These are phyloP conservation scores for Colletotrichum filicis DNA, from an alignment of 2,329 filamentous ascomycete genomes.

Conservation along the genomic window DNA sequence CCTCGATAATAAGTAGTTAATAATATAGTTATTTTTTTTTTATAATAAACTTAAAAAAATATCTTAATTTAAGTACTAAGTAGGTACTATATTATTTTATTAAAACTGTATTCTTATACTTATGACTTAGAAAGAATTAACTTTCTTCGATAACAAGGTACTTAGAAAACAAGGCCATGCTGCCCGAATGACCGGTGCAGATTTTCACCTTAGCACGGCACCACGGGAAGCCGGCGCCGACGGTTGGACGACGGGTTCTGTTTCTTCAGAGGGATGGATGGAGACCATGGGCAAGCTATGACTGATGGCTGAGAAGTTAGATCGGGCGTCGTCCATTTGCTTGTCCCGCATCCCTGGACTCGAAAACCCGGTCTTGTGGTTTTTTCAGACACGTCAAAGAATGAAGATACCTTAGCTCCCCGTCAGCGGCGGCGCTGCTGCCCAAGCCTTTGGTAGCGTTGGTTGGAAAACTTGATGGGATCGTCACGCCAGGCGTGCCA, in stretches of 20 bases:
- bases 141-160: too few relatives aligned
- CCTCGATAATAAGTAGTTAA: too few relatives aligned
- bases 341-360: neutral
- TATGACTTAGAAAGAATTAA: too few relatives aligned
- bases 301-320: neutral
- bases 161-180: neutral
- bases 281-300: too few relatives aligned
- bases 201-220: neutral
- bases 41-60: too few relatives aligned
- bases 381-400: constrained; percentile 9
- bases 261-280: neutral
- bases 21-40: too few relatives aligned
- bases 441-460: constrained; percentile 17
- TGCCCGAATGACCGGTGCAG: neutral
- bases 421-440: constrained; percentile 28
- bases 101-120: too few relatives aligned
- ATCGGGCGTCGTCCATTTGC: neutral
- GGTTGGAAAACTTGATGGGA: neutral
- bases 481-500: neutral
- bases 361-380: neutral
- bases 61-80: too few relatives aligned
- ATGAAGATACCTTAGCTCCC: neutral
- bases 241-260: neutral
- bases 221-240: neutral
- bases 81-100: too few relatives aligned